Percentiles rank a stretch among this genome's conserved stretches.
phyloP scores from a whole-genome alignment of 805 yeast species.

The Tetrapisispora iriomotensis region DNA sequence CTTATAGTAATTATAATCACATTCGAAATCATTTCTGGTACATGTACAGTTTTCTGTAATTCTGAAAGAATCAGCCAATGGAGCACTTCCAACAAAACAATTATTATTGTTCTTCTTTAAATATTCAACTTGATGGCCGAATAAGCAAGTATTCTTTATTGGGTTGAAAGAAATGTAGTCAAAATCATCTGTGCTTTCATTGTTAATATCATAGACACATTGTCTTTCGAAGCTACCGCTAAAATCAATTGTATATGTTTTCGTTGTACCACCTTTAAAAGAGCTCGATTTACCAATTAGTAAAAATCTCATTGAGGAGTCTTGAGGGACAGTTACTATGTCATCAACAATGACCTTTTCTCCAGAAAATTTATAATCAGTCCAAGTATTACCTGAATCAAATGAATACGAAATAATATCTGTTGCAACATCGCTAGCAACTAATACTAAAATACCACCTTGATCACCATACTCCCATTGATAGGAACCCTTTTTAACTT shows the following conservation, averaged over 20 bases:
- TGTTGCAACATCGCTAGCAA: slow-evolving; percentile 48
- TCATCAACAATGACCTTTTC: slow-evolving; percentile 51
- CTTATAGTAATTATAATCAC: slow-evolving; percentile 77
- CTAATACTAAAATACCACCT: slow-evolving; percentile 76
- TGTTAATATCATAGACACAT: slow-evolving; percentile 41
- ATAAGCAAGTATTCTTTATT: slow-evolving; percentile 44
- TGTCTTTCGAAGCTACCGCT: slow-evolving; percentile 40
- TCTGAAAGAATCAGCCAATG: slow-evolving; percentile 47
- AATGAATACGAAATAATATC: slow-evolving; percentile 53
- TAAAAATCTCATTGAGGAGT: slow-evolving; percentile 72
- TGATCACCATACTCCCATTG: slow-evolving; percentile 97
- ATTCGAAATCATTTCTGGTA: slow-evolving; percentile 80
- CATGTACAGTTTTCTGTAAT: slow-evolving; percentile 66
- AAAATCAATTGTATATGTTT: slow-evolving; percentile 50
- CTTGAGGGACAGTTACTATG: slow-evolving; percentile 83
- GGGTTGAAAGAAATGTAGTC: slow-evolving; percentile 57
- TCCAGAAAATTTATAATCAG: slow-evolving; percentile 50
- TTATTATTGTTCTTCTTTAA: slow-evolving; percentile 47
- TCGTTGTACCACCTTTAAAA: slow-evolving; percentile 37
- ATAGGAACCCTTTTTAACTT: slow-evolving; percentile 58
- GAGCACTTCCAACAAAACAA: slow-evolving; percentile 58
- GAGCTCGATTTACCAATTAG: slow-evolving; percentile 45
- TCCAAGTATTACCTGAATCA: slow-evolving; percentile 78
- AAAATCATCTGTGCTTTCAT: slow-evolving; percentile 45
- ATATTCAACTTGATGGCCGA: slow-evolving; percentile 60